phyloP scores from a whole-genome alignment of 768 basidiomycete species.

The Filobasidium floriforme region DNA sequence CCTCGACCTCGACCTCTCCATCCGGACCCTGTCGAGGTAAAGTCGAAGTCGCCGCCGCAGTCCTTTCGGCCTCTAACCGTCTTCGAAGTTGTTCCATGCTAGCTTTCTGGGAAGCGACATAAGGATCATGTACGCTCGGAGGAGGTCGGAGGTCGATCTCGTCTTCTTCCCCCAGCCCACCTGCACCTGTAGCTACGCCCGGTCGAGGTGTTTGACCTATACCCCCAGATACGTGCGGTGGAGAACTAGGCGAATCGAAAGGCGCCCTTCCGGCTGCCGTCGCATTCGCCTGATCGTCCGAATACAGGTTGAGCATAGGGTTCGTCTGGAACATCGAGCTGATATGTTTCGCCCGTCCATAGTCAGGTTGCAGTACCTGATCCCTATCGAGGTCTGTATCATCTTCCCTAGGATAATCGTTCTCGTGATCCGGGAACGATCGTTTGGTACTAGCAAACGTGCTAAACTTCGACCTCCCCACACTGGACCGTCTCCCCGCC shows the following conservation, averaged over 20 bases:
- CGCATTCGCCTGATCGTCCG: background rate
- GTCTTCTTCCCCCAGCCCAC: background rate
- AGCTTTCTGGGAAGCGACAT: background rate
- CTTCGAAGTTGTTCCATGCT: background rate
- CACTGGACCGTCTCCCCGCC: background rate
- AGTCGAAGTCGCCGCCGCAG: background rate
- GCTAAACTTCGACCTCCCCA: background rate
- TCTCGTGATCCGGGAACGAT: background rate
- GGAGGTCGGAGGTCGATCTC: slow-evolving; percentile 7
- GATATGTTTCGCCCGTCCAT: background rate
- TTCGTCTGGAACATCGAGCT: slow-evolving; percentile 7
- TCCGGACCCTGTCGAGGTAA: too few species aligned
- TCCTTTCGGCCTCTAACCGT: background rate
- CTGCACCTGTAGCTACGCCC: background rate
- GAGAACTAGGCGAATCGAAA: background rate
- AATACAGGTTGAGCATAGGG: slow-evolving; percentile 6
- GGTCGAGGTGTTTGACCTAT: background rate
- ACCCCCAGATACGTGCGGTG: background rate
- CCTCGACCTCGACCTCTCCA: too few species aligned
- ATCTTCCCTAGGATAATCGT: background rate
- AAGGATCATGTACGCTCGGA: background rate
- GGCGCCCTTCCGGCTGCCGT: background rate
- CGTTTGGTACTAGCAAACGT: background rate
- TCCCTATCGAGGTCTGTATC: background rate
- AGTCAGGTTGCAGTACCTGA: slow-evolving; percentile 7